Evolutionary conservation across 306 rosid species (phyloP), one percentile per base, ranked within the genome.

Genomic region (Vigna nakashimae): DNA sequence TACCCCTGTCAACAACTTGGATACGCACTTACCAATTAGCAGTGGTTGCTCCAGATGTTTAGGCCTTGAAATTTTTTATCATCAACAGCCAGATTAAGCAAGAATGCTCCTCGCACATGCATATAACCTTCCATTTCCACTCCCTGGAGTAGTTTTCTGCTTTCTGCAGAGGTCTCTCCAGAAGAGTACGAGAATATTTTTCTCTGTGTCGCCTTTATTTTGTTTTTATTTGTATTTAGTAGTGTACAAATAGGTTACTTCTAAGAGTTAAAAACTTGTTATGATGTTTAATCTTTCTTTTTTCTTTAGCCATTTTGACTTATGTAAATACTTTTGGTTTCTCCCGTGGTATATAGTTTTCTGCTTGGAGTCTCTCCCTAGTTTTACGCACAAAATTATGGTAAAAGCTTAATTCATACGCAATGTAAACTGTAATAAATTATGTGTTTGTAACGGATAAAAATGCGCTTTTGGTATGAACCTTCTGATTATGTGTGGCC

Each of bases 1-100:
- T 56, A 78, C 40, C 52, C 55, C 69, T 28, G 49, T 50, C 26
- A 36, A 34, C 57, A 66, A 53, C 68, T 74, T 51, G 58, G 55
- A 16, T 20, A 55, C 16, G 3, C 8, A 63, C 43, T 46, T 70
- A n/a, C 40, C 30, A 67, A 9, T 16, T 60, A 43, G 70, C 32
- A 62, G 4, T 52, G 57, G 28, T 17, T 43, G 60, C 16, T 66
- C 43, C 12, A 49, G 24, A 55, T 74, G 55, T 50, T 56, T 6
- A 9, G 1, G 49, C 1, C 7, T 65, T 65, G 15, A 66, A 67
- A 50, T 40, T 13, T 13, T 73, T 83, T 32, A 49, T 57, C 51
- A 40, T 46, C 46, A 16, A 17, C 60, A 53, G 2, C 34, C 40
- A 46, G 65, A 55, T 34, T 73, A 55, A 64, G 20, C 42, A 14